These are phyloP conservation scores for Ceratobasidium sp. DNA, from an alignment of 1,284 basidiomycete genomes.

Conservation along the genomic window DNA sequence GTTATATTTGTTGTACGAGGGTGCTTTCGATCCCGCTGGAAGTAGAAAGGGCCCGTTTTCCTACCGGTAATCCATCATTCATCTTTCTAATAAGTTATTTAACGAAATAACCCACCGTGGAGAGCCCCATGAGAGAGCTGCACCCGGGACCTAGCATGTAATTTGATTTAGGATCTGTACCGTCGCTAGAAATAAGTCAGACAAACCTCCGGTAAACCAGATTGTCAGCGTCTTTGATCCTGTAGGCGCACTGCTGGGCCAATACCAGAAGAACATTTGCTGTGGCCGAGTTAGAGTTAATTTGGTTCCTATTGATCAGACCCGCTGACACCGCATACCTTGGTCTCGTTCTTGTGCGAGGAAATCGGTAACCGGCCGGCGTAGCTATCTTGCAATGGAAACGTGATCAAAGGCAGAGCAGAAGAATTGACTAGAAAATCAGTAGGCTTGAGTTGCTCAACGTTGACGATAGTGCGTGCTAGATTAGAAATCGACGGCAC, in stretches of 20 bases:
- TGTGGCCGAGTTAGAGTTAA: not conserved
- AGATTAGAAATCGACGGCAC: no score
- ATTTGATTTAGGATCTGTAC: no score
- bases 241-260: constrained; percentile 24
- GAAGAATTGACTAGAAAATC: constrained; percentile 41
- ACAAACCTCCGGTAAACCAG: constrained; percentile 10
- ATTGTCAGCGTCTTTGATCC: constrained; percentile 8
- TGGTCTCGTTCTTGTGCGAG: constrained; percentile 21
- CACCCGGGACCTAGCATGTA: constrained; percentile 18
- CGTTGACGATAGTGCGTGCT: no score
- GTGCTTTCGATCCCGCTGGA: constrained; percentile 46
- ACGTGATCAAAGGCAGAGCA: constrained; percentile 40
- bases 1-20: constrained; percentile 49
- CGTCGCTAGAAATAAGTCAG: no score
- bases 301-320: not conserved
- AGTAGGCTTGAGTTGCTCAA: no score
- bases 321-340: not conserved
- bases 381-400: constrained; percentile 39
- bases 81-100: no score
- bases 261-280: constrained; percentile 43
- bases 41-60: constrained; percentile 51
- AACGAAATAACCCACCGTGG: not conserved
- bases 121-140: constrained; percentile 3
- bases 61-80: constrained; percentile 41
- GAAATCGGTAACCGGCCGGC: constrained; percentile 40